These are phyloP conservation scores for Coniferiporia sulphurascens DNA, from an alignment of 1,284 basidiomycete genomes.

Conservation along the genomic window DNA sequence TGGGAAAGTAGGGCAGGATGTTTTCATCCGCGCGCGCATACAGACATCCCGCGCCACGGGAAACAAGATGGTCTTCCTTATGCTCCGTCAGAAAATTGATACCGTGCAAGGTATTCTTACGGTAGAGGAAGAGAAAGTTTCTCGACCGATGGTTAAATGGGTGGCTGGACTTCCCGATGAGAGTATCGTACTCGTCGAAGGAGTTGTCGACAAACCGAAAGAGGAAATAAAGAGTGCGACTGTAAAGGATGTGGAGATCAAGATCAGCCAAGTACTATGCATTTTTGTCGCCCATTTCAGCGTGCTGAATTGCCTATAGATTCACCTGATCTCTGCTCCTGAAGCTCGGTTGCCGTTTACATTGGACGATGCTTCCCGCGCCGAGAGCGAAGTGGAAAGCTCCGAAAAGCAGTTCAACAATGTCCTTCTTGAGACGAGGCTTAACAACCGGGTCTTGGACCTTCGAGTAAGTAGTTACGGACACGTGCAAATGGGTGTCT, in stretches of 20 bases:
- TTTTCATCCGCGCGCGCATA: slow-evolving; percentile 86
- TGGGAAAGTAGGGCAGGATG: slow-evolving; percentile 64
- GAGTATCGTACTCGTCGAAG: slow-evolving; percentile 90
- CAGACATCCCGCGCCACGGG: slow-evolving; percentile 91
- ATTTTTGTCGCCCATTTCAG: not conserved
- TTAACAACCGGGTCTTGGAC: slow-evolving; percentile 95
- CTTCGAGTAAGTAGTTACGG: slow-evolving; percentile 60
- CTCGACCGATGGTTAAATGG: slow-evolving; percentile 99
- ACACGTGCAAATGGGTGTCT: slow-evolving; percentile 10
- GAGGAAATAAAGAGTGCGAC: slow-evolving; percentile 90
- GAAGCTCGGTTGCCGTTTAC: slow-evolving; percentile 70
- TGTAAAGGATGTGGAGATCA: slow-evolving; percentile 85
- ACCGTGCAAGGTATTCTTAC: slow-evolving; percentile 88
- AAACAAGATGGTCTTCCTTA: slow-evolving; percentile 93
- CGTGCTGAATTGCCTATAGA: not conserved
- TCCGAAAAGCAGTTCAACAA: slow-evolving; percentile 35
- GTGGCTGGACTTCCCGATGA: slow-evolving; percentile 76
- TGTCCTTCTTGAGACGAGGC: slow-evolving; percentile 87
- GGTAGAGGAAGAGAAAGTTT: slow-evolving; percentile 77
- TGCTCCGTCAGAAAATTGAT: slow-evolving; percentile 84
- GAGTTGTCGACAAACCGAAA: slow-evolving; percentile 75
- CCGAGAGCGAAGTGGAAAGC: slow-evolving; percentile 69
- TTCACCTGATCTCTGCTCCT: slow-evolving; percentile 17
- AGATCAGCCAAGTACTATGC: slow-evolving; percentile 66
- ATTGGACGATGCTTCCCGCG: slow-evolving; percentile 69